These are phyloP conservation scores for Casuarina equisetifolia DNA, from an alignment of 306 rosid genomes.

Conservation along the genomic window DNA sequence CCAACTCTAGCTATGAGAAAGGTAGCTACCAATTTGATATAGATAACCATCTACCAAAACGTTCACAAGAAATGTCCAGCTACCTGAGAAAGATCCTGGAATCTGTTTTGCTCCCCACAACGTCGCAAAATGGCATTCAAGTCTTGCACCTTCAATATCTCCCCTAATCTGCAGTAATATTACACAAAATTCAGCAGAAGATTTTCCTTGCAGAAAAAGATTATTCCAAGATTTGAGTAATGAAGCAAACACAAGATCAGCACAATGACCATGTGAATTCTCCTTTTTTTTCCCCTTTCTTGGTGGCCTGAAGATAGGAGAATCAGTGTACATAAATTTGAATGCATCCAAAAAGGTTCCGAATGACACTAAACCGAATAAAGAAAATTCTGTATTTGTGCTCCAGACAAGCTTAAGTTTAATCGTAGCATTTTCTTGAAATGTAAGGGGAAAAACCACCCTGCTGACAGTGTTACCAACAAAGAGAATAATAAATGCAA, in stretches of 20 bases:
- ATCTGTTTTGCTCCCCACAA: slow-evolving; percentile 54
- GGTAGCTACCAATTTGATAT: not conserved
- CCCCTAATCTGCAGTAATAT: slow-evolving; percentile 52
- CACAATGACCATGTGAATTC: not conserved
- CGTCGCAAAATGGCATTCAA: slow-evolving; percentile 64
- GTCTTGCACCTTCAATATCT: slow-evolving; percentile 63
- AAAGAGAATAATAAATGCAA: not conserved
- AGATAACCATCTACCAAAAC: not conserved
- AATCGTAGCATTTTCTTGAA: not conserved
- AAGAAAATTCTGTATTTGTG: not conserved
- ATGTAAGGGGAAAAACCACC: not conserved
- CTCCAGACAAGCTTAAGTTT: slow-evolving; percentile 1
- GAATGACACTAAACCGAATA: not conserved
- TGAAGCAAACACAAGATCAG: not conserved
- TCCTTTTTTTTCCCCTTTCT: not conserved
- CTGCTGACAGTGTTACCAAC: not conserved
- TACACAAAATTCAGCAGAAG: not conserved
- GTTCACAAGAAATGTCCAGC: not conserved
- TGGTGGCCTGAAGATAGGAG: not conserved
- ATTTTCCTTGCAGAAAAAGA: not conserved
- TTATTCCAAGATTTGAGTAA: slow-evolving; percentile 5
- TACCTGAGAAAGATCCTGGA: slow-evolving; percentile 70
- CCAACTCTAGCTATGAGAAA: not conserved
- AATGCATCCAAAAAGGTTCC: not conserved
- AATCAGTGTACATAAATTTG: not conserved